Evolutionary conservation across 495 filamentous ascomycete species (phyloP), one percentile per base, ranked within the genome.

Genomic region (Tricharina praecox): DNA sequence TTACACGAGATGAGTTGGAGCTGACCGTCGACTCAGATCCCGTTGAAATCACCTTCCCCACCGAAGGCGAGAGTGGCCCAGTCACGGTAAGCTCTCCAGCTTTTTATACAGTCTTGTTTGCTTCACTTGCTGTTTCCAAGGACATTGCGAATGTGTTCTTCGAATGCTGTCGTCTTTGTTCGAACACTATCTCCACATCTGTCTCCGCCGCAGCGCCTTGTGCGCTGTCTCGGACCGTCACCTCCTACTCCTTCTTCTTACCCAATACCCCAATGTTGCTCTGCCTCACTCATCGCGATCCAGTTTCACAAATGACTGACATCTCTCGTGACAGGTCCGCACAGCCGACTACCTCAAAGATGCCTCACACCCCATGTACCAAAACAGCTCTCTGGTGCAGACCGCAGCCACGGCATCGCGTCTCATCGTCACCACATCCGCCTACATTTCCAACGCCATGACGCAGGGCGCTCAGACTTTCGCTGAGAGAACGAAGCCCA

Each of bases 321-420:
- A 32, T 70, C 47, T 79, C 92, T 64, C 71, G 69, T 36, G 72
- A 94, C 23, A 76, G 75, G 45, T 88, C 84, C 43, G 77, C 79
- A 23, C 81, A 75, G 5, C 75, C 77, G 82, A 93, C 58, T 83
- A 90, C 56, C 70, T 94, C 48, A 72, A 74, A 34, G 75, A 86
- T 63, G 72, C 87, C 30, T 70, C 81, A 49, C 85, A 95, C 59
- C 90, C 90, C 3, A 84, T 85, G 15, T 97, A 95, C 67, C 74
- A 81, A 57, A 76, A 79, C 53, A 90, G 82, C 2, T 78, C 79
- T 20, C 68, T 97, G 16, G 92, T 97, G 16, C 83, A 88, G 47
- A 82, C 83, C 51, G 87, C 92, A 2, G 83, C 85, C 1, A 79
- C 80, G 3, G 92, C 88, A 18, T 95, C 90, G 15, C 82, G 88